Base-by-base conservation (phyloP, 2,329 filamentous ascomycete species). In the Diaporthe citrichinensis region DNA sequence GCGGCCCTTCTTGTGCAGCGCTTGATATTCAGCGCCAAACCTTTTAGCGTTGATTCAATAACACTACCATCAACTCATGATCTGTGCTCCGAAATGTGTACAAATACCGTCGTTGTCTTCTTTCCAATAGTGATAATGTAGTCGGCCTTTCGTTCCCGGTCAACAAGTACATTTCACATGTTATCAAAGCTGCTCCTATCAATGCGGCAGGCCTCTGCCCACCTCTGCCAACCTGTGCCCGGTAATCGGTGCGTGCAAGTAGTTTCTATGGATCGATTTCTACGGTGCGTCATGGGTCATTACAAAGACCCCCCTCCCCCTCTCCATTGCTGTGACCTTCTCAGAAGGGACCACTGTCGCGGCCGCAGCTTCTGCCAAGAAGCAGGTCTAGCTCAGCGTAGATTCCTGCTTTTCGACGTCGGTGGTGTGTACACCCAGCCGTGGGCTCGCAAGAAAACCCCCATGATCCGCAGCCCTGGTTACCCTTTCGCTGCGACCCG, bases 371-470 rank as follows among this genome's bases (percentile, higher is more conserved):
- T 17, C 17, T 41, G 46, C 49, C 46, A 69, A 55, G 23, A n/a
- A 55, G 23, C 9, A 28, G 5, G 34, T 4, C 25, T 9, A 53
- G 28, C 65, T 36, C 23, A 39, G 9, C 31, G n/a, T 39, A 55
- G 65, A 69, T 39, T 41, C 65, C 49, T 55, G 65, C 31, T 69
- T 69, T 53, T 28, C 14, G 62, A 31, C 2, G n/a, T 12, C 20
- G 20, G 4, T 39, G 65, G 65, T 39, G 62, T 41, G 31, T 34
- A 41, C 23, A n/a, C 44, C 17, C n/a, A 4, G 36, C 25, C 34
- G 17, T 15, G 46, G 65, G 14, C 65, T 53, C 8, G 65, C 62
- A 23, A 34, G 34, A 28, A 65, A 46, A 5, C 31, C 23, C 23
- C 62, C n/a, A 39, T 31, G 62, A 53, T 68, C 62, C 44, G 4